Base-by-base conservation (phyloP, 2,329 filamentous ascomycete genomes). In the Aspergillus felis region DNA sequence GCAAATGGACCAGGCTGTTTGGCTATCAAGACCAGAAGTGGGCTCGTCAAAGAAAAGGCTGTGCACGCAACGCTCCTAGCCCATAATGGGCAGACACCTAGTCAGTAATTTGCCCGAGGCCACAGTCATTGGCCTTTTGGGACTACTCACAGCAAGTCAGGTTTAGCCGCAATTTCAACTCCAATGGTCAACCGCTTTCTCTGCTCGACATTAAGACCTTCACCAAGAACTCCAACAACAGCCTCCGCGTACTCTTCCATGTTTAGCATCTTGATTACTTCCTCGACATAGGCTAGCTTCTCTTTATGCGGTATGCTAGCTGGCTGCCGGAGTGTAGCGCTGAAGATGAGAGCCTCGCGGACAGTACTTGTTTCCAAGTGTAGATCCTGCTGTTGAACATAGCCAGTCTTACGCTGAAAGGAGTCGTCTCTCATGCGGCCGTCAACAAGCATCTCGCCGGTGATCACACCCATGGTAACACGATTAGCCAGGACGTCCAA, bases 201-300 rank as follows among this genome's bases (percentile, higher is more conserved):
- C 68, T 87, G 84, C 69, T 87, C 84, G 9, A 83, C 80, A 55
- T 82, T 82, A 49, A 83, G 73, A 69, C 81, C 91, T 77, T 93
- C 90, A 53, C 92, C 91, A 2, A 90, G 88, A 20, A 93, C 86
- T 79, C 92, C 92, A 51, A 96, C 90, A 41, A 96, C 82, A 10
- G 92, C 92, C 69, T 95, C 91, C 7, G 91, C 90, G 64, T 93
- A 95, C 55, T 91, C 86, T 59, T 91, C 82, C 90, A 96, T 95
- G 42, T 93, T 90, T 14, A 96, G 80, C 49, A 96, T 83, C 75
- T 89, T 89, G 70, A 96, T 95, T 3, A 96, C 89, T 70, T 95
- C 88, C 44, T 92, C 87, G 20, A 95, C 91, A 64, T 96, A 96
- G 1, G 84, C 87, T 2, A 92, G 74, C 79, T 96, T 96, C 68